Evolutionary conservation across 176 grass and related monocot species (phyloP), one percentile per base, ranked within the genome.

Genomic region (Typha latifolia): DNA sequence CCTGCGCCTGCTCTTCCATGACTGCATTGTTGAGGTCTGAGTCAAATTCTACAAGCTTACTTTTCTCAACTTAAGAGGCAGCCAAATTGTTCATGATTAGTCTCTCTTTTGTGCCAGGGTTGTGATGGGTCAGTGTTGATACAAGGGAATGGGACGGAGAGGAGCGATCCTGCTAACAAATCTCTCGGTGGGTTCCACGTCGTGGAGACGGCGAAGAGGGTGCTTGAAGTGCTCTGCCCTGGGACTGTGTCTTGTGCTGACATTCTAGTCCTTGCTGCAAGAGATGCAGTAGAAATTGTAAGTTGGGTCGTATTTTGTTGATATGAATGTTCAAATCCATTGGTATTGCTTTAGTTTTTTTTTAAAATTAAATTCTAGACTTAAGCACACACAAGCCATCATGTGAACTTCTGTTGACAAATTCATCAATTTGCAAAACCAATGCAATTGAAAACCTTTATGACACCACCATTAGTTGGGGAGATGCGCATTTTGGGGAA

Each of bases 41-140:
- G 27, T 61, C 43, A 37, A 32, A 27, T 23, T 49, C 12, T 51
- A 34, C 12, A 10, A 53, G 27, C 31, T 68, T 20, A 72, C 32
- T 56, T 43, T 0, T 14, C 3, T 37, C 4, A 62, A 8, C n/a
- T 22, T 23, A 18, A 47, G 3, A 55, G 51, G 6, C 12, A 9
- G 15, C 19, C 15, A 19, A 56, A 16, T 56, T 56, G 52, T 1
- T 8, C 19, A 56, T 20, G 26, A 15, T 49, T 72, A 13, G 20
- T 3, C 15, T 21, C 68, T 71, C 78, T 19, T 66, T 57, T 18
- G 49, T 84, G 49, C 32, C 74, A 97, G 94, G 94, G 94, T 27
- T 97, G 94, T 7, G 94, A 97, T 68, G 94, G 77, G 1, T 97
- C 94, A 1, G 94, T 97, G 78, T n/a, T 97, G 63, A 62, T 97